Conservation (phyloP, 306 rosid genomes). For the Cucumis melo region DNA sequence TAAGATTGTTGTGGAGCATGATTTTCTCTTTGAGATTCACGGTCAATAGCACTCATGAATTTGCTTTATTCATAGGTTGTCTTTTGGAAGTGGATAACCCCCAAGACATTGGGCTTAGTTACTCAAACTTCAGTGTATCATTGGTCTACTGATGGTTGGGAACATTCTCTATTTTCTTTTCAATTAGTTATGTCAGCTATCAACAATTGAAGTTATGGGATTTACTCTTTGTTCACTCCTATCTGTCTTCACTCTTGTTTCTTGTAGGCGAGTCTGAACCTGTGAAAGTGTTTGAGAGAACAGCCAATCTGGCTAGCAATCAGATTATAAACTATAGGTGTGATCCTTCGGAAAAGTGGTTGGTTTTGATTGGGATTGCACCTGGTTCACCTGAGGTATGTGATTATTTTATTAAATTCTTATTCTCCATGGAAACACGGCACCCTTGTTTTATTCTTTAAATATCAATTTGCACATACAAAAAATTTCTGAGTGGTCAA, state of each 20-base stretch:
- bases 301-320: conserved; percentile 86
- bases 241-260: conserved; percentile 8
- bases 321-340: conserved; percentile 98
- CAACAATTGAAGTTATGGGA: too few species aligned
- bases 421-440: too few species aligned
- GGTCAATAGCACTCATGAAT: conserved; percentile 5
- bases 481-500: not conserved
- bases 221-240: conserved; percentile 8
- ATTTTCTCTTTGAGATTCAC: not conserved
- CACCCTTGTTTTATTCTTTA: too few species aligned
- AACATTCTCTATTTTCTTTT: conserved; percentile 3
- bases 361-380: conserved; percentile 97
- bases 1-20: not conserved
- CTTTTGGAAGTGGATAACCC: conserved; percentile 97
- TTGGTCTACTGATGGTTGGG: conserved; percentile 91
- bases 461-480: not conserved
- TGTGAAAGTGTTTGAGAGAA: conserved; percentile 83
- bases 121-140: conserved; percentile 90
- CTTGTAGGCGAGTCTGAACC: conserved; percentile 89
- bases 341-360: conserved; percentile 94
- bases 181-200: not conserved
- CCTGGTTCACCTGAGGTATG: conserved; percentile 97
- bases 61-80: conserved; percentile 46
- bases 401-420: conserved; percentile 8
- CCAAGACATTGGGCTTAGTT: conserved; percentile 85